Conservation (phyloP, 139 green algal species). For the Chlorella sp. region DNA sequence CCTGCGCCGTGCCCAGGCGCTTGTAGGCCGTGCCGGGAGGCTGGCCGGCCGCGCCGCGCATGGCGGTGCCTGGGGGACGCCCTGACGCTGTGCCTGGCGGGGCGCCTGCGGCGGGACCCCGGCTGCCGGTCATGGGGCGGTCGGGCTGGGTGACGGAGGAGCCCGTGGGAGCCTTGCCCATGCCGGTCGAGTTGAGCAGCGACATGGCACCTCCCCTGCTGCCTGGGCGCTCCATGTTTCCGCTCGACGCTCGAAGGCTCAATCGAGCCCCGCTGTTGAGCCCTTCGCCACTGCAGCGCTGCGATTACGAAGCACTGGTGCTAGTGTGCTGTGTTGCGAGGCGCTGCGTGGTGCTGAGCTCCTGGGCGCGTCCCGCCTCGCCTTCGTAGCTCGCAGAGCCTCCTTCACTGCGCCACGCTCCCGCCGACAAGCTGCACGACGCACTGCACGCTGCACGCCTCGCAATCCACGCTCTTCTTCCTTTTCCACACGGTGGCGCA, state of each 20-base stretch:
- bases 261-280: no score
- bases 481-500: no score
- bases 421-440: no score
- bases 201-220: constrained; percentile 10
- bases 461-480: no score
- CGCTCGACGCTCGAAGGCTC: no score
- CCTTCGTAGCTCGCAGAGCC: no score
- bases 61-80: constrained; percentile 13
- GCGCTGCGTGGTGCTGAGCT: no score
- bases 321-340: neutral
- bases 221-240: constrained; percentile 35
- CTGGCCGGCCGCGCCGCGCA: constrained; percentile 5
- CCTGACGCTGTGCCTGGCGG: neutral
- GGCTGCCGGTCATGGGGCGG: constrained; percentile 18
- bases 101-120: constrained; percentile 5
- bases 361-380: no score
- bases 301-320: neutral
- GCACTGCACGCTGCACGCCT: no score
- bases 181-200: constrained; percentile 4
- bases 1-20: constrained; percentile 23
- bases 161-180: constrained; percentile 29
- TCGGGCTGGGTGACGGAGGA: constrained; percentile 19
- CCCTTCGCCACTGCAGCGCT: neutral
- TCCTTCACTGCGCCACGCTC: no score
- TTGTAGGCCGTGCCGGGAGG: constrained; percentile 35